phyloP scores from a whole-genome alignment of 1,284 basidiomycete species.

The Naganishia liquefaciens region DNA sequence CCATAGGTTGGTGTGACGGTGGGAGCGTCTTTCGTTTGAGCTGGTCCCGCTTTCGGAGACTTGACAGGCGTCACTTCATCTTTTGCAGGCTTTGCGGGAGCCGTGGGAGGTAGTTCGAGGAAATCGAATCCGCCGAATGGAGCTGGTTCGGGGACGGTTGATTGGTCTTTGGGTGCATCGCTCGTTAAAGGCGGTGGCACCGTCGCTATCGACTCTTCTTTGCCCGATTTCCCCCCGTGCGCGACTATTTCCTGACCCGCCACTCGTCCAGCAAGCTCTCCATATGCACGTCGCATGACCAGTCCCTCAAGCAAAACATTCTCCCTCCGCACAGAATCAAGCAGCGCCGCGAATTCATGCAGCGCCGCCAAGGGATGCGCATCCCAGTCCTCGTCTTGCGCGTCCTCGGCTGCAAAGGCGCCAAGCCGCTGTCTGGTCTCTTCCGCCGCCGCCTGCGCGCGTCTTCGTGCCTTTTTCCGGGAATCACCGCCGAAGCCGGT shows the following conservation, averaged over 20 bases:
- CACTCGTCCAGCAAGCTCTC: conserved; percentile 18
- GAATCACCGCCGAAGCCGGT: neutral
- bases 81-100: neutral
- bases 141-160: neutral
- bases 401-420: neutral
- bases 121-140: conserved; percentile 16
- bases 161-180: neutral
- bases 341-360: conserved; percentile 22
- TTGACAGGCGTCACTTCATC: neutral
- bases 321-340: conserved; percentile 21
- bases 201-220: conserved; percentile 3
- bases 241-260: neutral
- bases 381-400: conserved; percentile 19
- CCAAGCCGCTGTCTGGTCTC: conserved; percentile 2
- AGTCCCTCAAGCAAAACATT: conserved; percentile 21
- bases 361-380: conserved; percentile 24
- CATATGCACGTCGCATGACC: conserved; percentile 15
- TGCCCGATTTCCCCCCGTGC: neutral
- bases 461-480: neutral
- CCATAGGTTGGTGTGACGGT: conserved; percentile 13
- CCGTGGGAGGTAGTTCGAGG: conserved; percentile 1
- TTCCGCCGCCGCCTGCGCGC: neutral
- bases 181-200: conserved; percentile 3
- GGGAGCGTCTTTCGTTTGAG: neutral
- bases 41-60: neutral